Evolutionary conservation across 352 stramenopile species (phyloP).

Genomic region (Pythium phragmiticola): DNA sequence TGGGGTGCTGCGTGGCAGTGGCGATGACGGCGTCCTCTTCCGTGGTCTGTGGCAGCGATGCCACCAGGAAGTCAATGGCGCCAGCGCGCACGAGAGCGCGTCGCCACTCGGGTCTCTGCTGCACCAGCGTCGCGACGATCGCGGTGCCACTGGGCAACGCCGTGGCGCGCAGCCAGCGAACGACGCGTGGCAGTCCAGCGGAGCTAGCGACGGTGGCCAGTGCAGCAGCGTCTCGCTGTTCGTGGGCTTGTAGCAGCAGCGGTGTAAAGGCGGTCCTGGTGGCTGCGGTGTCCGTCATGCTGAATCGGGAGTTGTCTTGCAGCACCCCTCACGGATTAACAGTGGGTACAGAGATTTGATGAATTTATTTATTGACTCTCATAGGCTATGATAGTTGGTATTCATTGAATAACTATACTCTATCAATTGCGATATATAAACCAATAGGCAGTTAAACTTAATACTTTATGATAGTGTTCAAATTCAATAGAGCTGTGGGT

Average conservation of each 20-base stretch:
- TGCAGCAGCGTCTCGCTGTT: neutral
- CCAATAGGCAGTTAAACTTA: too few relatives aligned
- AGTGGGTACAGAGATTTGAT: too few relatives aligned
- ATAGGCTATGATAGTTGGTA: too few relatives aligned
- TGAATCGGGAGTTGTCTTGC: too few relatives aligned
- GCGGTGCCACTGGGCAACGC: neutral
- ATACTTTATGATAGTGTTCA: too few relatives aligned
- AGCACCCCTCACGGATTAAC: too few relatives aligned
- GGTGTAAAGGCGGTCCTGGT: conserved; percentile 3
- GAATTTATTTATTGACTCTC: too few relatives aligned
- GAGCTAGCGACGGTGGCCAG: neutral
- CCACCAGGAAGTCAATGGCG: neutral
- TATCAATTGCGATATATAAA: too few relatives aligned
- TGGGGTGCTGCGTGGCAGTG: too few relatives aligned
- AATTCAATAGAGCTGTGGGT: too few relatives aligned
- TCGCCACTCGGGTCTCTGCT: neutral
- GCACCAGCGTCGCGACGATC: conserved; percentile 1
- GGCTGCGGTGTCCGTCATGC: too few relatives aligned
- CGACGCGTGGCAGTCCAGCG: neutral
- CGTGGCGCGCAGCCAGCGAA: neutral
- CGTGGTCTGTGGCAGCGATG: neutral
- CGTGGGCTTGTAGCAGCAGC: neutral
- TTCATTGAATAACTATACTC: too few relatives aligned
- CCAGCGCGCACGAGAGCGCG: neutral
- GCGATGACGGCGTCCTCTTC: neutral